These are phyloP conservation scores for Tetraselmis striata DNA, from an alignment of 139 green algal genomes.

Conservation along the genomic window DNA sequence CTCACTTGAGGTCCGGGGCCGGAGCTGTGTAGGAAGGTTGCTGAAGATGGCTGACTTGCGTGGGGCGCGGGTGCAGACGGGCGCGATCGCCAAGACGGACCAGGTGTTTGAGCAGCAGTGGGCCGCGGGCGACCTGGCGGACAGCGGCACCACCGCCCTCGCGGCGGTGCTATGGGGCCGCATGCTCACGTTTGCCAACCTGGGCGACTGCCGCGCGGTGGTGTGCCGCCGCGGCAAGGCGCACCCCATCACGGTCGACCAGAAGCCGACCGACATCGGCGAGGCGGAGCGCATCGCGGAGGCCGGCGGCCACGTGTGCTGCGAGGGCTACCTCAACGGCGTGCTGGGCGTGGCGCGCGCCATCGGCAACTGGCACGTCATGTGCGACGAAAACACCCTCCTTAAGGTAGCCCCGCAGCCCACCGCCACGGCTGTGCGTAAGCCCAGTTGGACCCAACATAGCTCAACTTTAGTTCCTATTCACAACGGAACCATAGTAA, in stretches of 20 bases:
- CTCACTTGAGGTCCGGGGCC: too few species aligned
- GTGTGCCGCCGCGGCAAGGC: conserved; percentile 17
- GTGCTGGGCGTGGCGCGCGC: conserved; percentile 21
- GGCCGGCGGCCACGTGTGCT: conserved; percentile 15
- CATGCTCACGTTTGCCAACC: conserved; percentile 33
- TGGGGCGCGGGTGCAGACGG: too few species aligned
- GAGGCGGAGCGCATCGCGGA: conserved; percentile 1
- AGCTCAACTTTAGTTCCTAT: too few species aligned
- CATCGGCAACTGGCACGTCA: conserved; percentile 26
- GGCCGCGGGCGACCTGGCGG: background rate
- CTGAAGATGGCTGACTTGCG: too few species aligned
- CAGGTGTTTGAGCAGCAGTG: background rate
- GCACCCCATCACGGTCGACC: conserved; percentile 26
- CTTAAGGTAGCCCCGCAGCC: background rate
- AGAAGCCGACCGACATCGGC: conserved; percentile 23
- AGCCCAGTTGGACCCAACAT: too few species aligned
- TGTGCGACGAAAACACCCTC: background rate
- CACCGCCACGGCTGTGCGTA: background rate
- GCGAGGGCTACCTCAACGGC: conserved; percentile 24
- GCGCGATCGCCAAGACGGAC: background rate
- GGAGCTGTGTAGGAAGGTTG: too few species aligned
- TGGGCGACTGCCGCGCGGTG: conserved; percentile 46
- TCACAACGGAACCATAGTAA: too few species aligned
- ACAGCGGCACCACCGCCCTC: conserved; percentile 24
- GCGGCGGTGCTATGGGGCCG: conserved; percentile 30